Base-by-base conservation (phyloP, 2,329 filamentous ascomycete species). In the Myriosclerotinia curreyana region DNA sequence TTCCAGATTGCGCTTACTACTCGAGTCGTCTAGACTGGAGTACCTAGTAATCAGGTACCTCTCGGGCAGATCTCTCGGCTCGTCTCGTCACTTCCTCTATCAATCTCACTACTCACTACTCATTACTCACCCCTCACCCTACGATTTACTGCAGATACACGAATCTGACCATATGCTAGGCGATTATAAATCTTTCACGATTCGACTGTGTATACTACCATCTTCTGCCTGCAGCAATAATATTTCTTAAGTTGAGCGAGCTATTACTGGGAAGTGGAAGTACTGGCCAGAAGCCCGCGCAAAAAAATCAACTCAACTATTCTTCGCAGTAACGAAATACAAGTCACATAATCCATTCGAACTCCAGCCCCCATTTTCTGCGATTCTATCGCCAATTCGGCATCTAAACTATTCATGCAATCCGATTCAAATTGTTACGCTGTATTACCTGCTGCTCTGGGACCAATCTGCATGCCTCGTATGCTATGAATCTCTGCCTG, bases 401-500 rank as follows among this genome's bases (percentile, higher is more conserved):
- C 25, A 12, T 14, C 42, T 14, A 22, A 22, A 1, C 36, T 7
- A n/a, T 56, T 62, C 40, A 49, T 56, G 60, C 60, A 25, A 62
- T 38, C n/a, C n/a, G 7, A 56, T 36, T n/a, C 22, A 9, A 20
- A 20, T 36, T 8, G 22, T 28, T 31, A 28, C 40, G n/a, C 31
- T 7, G 22, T 49, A 12, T 17, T 56, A 12, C 36, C 50, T 28
- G 42, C 34, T 36, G 20, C 60, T n/a, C n/a, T n/a, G n/a, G 22
- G 31, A 28, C 25, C 50, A 25, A 55, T 49, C 40, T 48, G 50
- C 49, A 38, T 65, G 65, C 66, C 67, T 69, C 50, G 60, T 66
- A 63, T 69, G 67, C 64, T 68, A 62, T 67, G 65, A 69, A 66
- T 69, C 65, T 65, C 56, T 61, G 66, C 58, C 51, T 40, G 8